Conservation (phyloP, 306 rosid species). For the Luffa acutangula region DNA sequence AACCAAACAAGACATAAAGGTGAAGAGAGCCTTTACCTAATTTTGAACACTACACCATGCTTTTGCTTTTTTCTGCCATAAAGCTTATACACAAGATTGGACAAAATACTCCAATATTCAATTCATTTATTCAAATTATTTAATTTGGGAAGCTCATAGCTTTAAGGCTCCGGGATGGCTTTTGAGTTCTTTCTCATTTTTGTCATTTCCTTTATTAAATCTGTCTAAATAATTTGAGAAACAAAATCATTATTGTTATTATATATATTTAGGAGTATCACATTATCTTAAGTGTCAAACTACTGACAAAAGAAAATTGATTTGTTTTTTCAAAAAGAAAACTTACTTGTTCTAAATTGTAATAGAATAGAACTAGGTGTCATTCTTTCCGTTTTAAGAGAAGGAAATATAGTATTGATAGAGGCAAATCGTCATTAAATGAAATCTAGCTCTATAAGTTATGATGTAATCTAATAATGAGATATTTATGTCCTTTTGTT, state of each 20-base stretch:
- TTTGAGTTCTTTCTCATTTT: background rate
- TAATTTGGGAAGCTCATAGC: background rate
- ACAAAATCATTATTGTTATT: no score
- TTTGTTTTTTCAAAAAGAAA: background rate
- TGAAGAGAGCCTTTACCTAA: background rate
- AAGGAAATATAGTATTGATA: background rate
- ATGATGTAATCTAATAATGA: background rate
- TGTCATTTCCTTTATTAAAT: background rate
- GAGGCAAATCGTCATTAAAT: background rate
- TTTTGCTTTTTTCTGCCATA: background rate
- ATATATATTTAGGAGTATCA: background rate
- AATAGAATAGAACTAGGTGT: background rate
- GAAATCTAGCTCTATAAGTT: background rate
- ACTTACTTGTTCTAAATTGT: background rate
- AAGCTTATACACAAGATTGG: background rate
- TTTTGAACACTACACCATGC: constrained; percentile 1
- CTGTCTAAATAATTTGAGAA: background rate
- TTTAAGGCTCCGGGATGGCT: no score
- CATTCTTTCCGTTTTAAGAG: background rate
- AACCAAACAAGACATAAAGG: background rate
- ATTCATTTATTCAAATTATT: background rate
- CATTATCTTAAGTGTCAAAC: background rate
- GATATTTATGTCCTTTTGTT: background rate
- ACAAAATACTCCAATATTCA: background rate
- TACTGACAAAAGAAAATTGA: background rate